Evolutionary conservation across 164 flowering plant genomes (phyloP).

Genomic region (Cinnamomum micranthum): DNA sequence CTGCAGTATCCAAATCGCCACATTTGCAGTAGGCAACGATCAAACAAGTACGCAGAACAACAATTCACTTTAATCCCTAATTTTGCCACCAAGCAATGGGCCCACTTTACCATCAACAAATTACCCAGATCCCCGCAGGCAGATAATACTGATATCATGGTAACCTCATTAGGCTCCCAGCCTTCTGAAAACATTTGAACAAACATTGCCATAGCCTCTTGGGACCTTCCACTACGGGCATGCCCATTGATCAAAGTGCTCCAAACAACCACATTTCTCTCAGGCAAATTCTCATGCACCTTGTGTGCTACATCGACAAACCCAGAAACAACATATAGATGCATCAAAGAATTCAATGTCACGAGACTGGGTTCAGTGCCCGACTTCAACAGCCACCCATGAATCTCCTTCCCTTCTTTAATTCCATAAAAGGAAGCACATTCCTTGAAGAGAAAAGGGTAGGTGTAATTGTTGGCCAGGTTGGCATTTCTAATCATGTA

Average conservation of each 20-base stretch:
- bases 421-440: neutral
- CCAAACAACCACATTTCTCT: slow-evolving; percentile 13
- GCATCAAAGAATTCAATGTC: neutral
- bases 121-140: neutral
- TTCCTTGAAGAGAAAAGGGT: neutral
- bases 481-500: neutral
- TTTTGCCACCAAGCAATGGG: slow-evolving; percentile 2
- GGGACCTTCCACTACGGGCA: neutral
- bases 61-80: slow-evolving; percentile 3
- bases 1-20: no score
- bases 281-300: slow-evolving; percentile 5
- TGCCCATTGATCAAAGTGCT: slow-evolving; percentile 3
- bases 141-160: slow-evolving; percentile 1
- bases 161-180: slow-evolving; percentile 1
- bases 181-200: neutral
- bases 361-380: neutral
- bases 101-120: neutral
- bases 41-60: neutral
- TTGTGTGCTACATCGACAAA: neutral
- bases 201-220: slow-evolving; percentile 6
- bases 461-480: neutral
- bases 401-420: slow-evolving; percentile 8
- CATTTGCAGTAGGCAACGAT: no score
- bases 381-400: neutral
- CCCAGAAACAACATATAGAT: neutral